phyloP scores from a whole-genome alignment of 2,329 filamentous ascomycete species.

The Biscogniauxia marginata region DNA sequence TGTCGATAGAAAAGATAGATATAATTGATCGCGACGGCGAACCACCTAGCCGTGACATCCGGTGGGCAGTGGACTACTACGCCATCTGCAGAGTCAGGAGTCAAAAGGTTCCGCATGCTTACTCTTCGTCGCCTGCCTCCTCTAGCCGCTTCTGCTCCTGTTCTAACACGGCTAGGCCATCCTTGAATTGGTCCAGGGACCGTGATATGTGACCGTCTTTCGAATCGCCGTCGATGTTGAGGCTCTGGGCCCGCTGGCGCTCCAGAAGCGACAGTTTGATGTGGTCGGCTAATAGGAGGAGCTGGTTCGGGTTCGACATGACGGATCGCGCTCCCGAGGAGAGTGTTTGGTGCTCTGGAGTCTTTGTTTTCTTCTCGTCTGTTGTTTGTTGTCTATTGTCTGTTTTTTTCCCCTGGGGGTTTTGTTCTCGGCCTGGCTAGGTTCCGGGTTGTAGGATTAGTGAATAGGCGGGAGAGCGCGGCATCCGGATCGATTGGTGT shows the following conservation, averaged over 20 bases:
- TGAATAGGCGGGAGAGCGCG: too few relatives aligned
- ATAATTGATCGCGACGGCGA: too few relatives aligned
- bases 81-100: too few relatives aligned
- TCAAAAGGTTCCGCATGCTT: constrained; percentile 26
- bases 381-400: too few relatives aligned
- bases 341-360: constrained; percentile 7
- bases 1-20: too few relatives aligned
- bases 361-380: background rate
- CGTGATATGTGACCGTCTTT: constrained; percentile 88
- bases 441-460: too few relatives aligned
- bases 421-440: too few relatives aligned
- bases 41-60: background rate
- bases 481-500: too few relatives aligned
- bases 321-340: background rate
- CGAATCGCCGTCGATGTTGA: constrained; percentile 74
- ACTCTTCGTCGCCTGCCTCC: constrained; percentile 64
- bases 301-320: constrained; percentile 67
- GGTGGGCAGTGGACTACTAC: too few relatives aligned
- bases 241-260: constrained; percentile 78
- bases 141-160: constrained; percentile 62
- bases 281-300: constrained; percentile 92
- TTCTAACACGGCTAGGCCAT: constrained; percentile 72
- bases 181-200: constrained; percentile 81
- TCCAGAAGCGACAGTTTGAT: constrained; percentile 95
- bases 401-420: too few relatives aligned